Conservation (phyloP, 176 grass and related monocot genomes). For the Eleusine coracana region DNA sequence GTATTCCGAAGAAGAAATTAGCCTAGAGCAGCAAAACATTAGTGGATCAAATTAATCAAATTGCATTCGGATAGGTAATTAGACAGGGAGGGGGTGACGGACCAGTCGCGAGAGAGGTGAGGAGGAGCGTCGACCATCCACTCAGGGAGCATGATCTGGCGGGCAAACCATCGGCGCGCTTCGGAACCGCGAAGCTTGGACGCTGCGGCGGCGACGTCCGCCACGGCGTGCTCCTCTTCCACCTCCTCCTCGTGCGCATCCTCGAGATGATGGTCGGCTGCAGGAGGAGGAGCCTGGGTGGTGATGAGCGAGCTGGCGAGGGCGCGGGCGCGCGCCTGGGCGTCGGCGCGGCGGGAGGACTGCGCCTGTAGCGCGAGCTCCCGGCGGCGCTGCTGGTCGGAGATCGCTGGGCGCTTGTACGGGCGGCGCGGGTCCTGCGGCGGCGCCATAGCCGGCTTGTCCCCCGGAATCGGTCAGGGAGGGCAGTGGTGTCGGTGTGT, state of each 20-base stretch:
- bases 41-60: not conserved
- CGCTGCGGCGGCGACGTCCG: slow-evolving; percentile 55
- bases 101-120: slow-evolving; percentile 78
- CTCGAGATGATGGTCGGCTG: slow-evolving; percentile 14
- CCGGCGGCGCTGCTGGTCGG: slow-evolving; percentile 93
- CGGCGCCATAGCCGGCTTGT: slow-evolving; percentile 42
- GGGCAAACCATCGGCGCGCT: slow-evolving; percentile 76
- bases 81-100: not conserved
- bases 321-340: slow-evolving; percentile 79
- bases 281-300: slow-evolving; percentile 18
- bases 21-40: not conserved
- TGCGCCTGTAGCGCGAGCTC: slow-evolving; percentile 78
- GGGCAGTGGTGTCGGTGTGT: not conserved
- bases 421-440: slow-evolving; percentile 62
- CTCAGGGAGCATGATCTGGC: slow-evolving; percentile 92
- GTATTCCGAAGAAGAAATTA: not conserved
- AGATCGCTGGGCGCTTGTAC: slow-evolving; percentile 78
- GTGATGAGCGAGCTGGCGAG: slow-evolving; percentile 83
- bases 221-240: slow-evolving; percentile 13
- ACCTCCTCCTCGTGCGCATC: not conserved
- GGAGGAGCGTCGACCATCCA: slow-evolving; percentile 95
- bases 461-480: too few species aligned
- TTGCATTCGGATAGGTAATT: not conserved
- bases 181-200: slow-evolving; percentile 67
- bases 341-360: slow-evolving; percentile 73